These are phyloP conservation scores for Endogone sp. DNA, from an alignment of 192 early-diverging fungal species.

Conservation along the genomic window DNA sequence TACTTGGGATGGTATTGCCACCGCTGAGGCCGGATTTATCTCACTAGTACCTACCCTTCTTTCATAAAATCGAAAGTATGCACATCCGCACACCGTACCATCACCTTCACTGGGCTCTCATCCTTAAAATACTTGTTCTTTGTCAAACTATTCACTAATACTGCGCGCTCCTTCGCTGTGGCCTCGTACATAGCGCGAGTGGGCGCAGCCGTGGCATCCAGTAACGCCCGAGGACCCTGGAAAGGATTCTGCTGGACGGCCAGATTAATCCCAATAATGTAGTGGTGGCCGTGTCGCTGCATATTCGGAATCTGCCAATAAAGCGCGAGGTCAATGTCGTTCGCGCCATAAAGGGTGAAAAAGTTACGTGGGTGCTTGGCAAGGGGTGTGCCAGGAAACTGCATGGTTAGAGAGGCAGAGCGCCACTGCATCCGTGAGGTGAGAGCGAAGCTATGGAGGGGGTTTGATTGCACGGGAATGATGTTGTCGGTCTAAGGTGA, in stretches of 20 bases:
- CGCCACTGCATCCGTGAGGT: conserved; percentile 76
- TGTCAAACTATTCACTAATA: conserved; percentile 59
- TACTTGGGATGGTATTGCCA: no score
- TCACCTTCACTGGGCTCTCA: conserved; percentile 63
- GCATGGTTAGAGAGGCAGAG: conserved; percentile 49
- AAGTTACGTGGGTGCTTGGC: conserved; percentile 46
- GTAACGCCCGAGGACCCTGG: conserved; percentile 41
- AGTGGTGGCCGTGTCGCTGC: conserved; percentile 75
- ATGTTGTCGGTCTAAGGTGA: conserved; percentile 40
- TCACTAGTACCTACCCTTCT: conserved; percentile 42
- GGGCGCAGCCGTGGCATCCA: conserved; percentile 38
- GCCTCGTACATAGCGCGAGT: conserved; percentile 62
- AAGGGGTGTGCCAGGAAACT: conserved; percentile 64
- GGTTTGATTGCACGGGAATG: conserved; percentile 54
- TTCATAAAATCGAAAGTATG: conserved; percentile 41
- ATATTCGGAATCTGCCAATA: conserved; percentile 69
- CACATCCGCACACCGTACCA: conserved; percentile 40
- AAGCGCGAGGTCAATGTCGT: conserved; percentile 83
- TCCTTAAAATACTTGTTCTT: conserved; percentile 59
- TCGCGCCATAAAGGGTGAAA: conserved; percentile 84
- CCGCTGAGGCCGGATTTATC: no score
- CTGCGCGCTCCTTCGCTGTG: conserved; percentile 62
- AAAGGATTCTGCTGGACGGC: conserved; percentile 73
- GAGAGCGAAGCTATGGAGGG: conserved; percentile 64
- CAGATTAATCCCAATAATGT: conserved; percentile 89